These are phyloP conservation scores for Boletus reticulatus DNA, from an alignment of 768 basidiomycete species.

Conservation along the genomic window DNA sequence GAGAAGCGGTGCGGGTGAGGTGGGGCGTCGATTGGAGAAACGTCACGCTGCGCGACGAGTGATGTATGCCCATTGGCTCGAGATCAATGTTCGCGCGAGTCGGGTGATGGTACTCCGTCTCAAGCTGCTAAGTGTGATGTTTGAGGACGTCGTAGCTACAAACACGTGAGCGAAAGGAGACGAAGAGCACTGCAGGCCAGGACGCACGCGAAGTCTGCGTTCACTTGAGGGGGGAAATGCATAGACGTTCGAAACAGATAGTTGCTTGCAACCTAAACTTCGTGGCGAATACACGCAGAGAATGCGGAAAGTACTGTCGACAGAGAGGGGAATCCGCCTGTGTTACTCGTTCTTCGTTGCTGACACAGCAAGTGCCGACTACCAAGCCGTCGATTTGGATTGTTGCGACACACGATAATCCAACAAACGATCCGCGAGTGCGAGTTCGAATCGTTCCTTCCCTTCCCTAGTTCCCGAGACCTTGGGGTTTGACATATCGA, in stretches of 20 bases:
- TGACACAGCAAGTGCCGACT: too few relatives aligned
- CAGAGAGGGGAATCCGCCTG: too few relatives aligned
- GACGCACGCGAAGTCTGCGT: constrained; percentile 53
- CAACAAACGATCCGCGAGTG: not conserved
- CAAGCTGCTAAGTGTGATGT: constrained; percentile 81
- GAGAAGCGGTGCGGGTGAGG: too few relatives aligned
- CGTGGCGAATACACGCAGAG: too few relatives aligned
- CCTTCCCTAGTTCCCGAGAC: not conserved
- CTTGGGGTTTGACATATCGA: not conserved
- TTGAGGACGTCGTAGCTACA: constrained; percentile 82
- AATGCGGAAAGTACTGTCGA: too few relatives aligned
- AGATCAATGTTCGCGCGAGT: constrained; percentile 47
- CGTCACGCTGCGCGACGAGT: too few relatives aligned
- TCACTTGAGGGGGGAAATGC: too few relatives aligned
- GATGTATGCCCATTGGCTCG: constrained; percentile 58
- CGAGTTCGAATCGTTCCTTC: not conserved
- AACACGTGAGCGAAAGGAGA: not conserved
- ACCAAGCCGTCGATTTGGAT: too few relatives aligned
- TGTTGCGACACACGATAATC: not conserved
- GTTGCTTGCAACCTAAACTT: too few relatives aligned
- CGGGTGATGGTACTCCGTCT: constrained; percentile 67
- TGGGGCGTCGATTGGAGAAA: too few relatives aligned
- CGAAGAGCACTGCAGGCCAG: not conserved
- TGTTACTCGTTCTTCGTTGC: too few relatives aligned
- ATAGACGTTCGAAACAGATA: too few relatives aligned